Conservation (phyloP, 192 early-diverging fungal genomes). For the Entomortierella parvispora region DNA sequence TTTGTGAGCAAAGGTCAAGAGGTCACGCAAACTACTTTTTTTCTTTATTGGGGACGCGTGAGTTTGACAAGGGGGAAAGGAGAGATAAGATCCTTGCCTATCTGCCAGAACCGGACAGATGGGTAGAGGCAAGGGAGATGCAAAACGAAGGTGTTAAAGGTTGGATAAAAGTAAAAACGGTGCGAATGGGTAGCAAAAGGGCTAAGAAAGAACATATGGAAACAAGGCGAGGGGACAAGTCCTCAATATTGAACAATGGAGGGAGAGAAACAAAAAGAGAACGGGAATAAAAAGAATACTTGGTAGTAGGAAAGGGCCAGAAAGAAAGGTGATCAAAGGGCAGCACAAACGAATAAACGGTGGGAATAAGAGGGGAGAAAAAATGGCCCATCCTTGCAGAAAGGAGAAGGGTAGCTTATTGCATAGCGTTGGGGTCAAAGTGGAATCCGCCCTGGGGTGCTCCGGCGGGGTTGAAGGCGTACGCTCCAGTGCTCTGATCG, state of each 20-base stretch:
- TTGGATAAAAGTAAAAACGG: no score
- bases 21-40: constrained; percentile 3
- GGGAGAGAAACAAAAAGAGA: neutral
- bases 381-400: constrained; percentile 1
- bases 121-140: no score
- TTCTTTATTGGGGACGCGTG: constrained; percentile 7
- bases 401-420: constrained; percentile 13
- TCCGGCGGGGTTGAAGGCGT: constrained; percentile 77
- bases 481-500: constrained; percentile 79
- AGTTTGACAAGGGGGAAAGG: neutral
- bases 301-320: neutral
- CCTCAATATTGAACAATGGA: constrained; percentile 1
- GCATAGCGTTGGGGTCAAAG: constrained; percentile 65
- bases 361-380: neutral
- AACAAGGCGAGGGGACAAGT: neutral
- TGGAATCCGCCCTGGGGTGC: constrained; percentile 85
- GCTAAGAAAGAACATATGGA: neutral
- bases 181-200: no score
- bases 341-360: neutral
- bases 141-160: constrained; percentile 5
- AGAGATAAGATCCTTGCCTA: no score
- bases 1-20: neutral
- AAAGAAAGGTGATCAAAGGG: no score
- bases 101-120: no score
- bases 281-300: constrained; percentile 9